phyloP scores from a whole-genome alignment of 2,329 filamentous ascomycete genomes.

The Ophiosphaerella herpotricha region DNA sequence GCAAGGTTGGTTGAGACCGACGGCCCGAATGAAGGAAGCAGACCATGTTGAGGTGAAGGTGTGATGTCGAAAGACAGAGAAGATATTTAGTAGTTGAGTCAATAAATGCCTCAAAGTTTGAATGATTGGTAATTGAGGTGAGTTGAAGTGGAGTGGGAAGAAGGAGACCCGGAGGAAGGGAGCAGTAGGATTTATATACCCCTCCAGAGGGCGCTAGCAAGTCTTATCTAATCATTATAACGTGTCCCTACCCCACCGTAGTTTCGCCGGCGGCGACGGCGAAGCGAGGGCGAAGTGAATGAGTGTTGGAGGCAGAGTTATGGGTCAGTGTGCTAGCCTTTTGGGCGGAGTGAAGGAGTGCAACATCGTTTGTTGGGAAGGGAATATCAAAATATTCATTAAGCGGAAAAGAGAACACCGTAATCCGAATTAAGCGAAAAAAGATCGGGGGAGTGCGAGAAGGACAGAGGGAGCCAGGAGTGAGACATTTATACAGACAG shows the following conservation, averaged over 20 bases:
- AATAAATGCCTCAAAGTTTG: neutral
- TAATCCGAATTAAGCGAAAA: neutral
- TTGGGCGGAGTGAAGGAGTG: neutral
- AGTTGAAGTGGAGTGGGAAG: conserved; percentile 1
- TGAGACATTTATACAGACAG: no score
- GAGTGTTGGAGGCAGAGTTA: neutral
- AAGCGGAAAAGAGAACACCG: neutral
- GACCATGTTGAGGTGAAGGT: no score
- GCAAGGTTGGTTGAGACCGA: no score
- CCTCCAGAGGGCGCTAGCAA: neutral
- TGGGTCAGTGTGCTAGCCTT: neutral
- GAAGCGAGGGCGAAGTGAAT: neutral
- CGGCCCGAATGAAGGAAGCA: no score
- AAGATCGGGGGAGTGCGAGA: no score
- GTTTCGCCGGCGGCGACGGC: neutral
- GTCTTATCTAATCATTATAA: neutral
- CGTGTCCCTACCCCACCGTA: neutral
- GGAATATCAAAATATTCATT: neutral
- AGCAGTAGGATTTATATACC: neutral
- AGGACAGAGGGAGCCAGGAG: no score
- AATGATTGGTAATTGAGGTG: neutral
- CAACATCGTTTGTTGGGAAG: neutral
- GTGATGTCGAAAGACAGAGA: neutral
- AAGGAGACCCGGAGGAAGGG: neutral
- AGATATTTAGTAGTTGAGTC: neutral